Conservation (phyloP, 2,329 filamentous ascomycete genomes). For the Peltaster fructicola region DNA sequence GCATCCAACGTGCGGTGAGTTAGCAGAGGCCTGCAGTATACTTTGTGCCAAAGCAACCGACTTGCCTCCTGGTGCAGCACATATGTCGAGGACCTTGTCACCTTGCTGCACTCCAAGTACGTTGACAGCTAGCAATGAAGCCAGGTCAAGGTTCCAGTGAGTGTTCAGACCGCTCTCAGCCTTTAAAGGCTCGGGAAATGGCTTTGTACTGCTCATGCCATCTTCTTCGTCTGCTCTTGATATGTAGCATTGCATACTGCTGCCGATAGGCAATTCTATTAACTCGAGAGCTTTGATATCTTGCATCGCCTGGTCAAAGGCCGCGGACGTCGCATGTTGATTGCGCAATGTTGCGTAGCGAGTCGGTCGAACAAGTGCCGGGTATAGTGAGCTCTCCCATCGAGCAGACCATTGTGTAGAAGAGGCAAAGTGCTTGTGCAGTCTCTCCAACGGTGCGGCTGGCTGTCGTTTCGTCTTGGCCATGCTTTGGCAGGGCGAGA, state of each 20-base stretch:
- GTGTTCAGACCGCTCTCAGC: conserved; percentile 7
- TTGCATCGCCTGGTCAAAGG: conserved; percentile 6
- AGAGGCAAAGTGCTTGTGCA: conserved; percentile 15
- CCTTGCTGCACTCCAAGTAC: conserved; percentile 19
- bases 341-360: conserved; percentile 15
- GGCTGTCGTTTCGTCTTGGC: conserved; percentile 10
- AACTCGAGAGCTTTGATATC: conserved; percentile 3
- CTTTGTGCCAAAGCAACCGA: conserved; percentile 19
- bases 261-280: too few species aligned
- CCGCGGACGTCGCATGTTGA: conserved; percentile 9
- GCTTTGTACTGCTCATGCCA: not conserved
- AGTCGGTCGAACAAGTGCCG: conserved; percentile 10
- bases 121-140: conserved; percentile 19
- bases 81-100: conserved; percentile 24
- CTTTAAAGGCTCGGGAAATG: conserved; percentile 11
- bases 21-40: conserved; percentile 9
- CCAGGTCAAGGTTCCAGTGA: conserved; percentile 18
- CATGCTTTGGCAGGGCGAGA: too few species aligned
- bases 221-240: not conserved
- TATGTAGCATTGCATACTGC: conserved; percentile 1
- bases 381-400: conserved; percentile 14
- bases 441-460: conserved; percentile 11
- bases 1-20: conserved; percentile 9
- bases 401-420: conserved; percentile 7
- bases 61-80: conserved; percentile 23